Base-by-base conservation (phyloP, 345 rosid genomes). In the Barbarea vulgaris region DNA sequence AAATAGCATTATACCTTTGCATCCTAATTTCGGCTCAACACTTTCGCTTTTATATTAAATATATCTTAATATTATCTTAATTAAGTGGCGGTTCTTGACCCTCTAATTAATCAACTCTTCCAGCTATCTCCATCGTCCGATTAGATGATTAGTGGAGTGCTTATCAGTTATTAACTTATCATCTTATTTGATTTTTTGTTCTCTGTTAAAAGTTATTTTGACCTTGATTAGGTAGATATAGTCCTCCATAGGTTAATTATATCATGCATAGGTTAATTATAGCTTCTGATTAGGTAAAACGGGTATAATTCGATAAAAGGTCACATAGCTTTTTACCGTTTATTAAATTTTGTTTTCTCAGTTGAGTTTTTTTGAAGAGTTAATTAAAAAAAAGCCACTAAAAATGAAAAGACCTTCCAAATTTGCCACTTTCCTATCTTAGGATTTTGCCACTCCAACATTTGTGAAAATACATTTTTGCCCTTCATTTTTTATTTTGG, bases 1-100 rank as follows among this genome's bases (percentile, higher is more conserved):
- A 69, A 4, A 30, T 61, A 55, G 64, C 71, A 77, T 63, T 44
- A n/a, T 77, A 63, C 71, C 76, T 77, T 54, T 77, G 71, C 65
- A 70, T 69, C 55, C 75, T 69, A 44, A 69, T 69, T 63, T 76
- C 75, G 75, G 60, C 80, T 69, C 59, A 62, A 8, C 24, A 63
- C 66, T 54, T 76, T 63, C 21, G 1, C 51, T 36, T 66, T 34
- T 17, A 0, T 1, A 30, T 37, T 31, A 37, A 4, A n/a, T 4
- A 19, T 11, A 73, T 39, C 44, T 53, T 53, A 37, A 18, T 47
- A n/a, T 52, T 52, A 54, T 37, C 17, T 28, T 59, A 53, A 69
- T 28, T 59, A 53, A 69, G 64, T 62, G 60, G 44, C 24, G 60
- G 61, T 39, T 68, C 37, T 67, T 67, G 44, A 47, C 67, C 54